Evolutionary conservation across 208 protist genomes (phyloP).

Genomic region (Novymonas esmeraldas): DNA sequence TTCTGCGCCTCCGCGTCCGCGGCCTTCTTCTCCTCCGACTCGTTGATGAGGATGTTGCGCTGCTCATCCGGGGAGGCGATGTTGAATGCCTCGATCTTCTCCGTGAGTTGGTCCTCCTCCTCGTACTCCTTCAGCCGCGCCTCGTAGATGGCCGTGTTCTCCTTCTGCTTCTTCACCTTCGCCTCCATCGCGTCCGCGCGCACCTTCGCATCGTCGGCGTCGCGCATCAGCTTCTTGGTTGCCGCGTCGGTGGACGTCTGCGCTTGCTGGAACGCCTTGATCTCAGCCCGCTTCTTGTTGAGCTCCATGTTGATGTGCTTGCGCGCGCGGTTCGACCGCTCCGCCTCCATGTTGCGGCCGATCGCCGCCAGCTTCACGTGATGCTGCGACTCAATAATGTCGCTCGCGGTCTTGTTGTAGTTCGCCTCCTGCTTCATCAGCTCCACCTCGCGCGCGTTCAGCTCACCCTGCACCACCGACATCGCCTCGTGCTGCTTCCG

Average conservation of each 20-base stretch:
- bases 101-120: constrained; percentile 43
- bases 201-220: constrained; percentile 48
- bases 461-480: constrained; percentile 77
- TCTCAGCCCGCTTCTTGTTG: constrained; percentile 37
- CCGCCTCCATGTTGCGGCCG: constrained; percentile 50
- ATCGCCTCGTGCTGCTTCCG: constrained; percentile 66
- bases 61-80: constrained; percentile 59
- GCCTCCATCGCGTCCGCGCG: constrained; percentile 43
- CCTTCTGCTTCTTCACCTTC: constrained; percentile 41
- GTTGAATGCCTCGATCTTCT: constrained; percentile 61
- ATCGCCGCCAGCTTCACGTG: constrained; percentile 54
- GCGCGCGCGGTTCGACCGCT: constrained; percentile 35
- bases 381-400: constrained; percentile 39
- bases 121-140: constrained; percentile 31
- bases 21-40: constrained; percentile 24
- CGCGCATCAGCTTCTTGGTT: constrained; percentile 30
- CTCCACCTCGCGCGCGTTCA: constrained; percentile 84
- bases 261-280: constrained; percentile 35
- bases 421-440: constrained; percentile 86
- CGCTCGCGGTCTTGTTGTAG: constrained; percentile 48
- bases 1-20: constrained; percentile 33
- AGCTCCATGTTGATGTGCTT: constrained; percentile 43
- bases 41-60: constrained; percentile 31
- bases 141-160: constrained; percentile 34
- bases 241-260: constrained; percentile 32